phyloP scores from a whole-genome alignment of 164 flowering plant species.

The Hamamelis virginiana region DNA sequence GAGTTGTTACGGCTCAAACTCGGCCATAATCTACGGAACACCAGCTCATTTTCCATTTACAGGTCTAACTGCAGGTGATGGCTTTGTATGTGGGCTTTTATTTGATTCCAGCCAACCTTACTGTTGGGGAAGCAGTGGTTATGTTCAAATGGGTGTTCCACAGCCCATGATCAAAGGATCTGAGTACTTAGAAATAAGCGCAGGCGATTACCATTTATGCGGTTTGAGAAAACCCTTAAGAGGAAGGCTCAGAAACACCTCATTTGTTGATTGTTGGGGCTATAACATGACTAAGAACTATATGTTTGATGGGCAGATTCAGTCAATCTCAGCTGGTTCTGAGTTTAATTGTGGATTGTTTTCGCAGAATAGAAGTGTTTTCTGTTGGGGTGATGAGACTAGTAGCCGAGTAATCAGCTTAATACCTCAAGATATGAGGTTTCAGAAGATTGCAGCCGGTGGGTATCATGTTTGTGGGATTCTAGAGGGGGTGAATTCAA shows the following conservation, averaged over 20 bases:
- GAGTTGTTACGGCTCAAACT: slow-evolving; percentile 76
- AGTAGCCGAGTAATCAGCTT: slow-evolving; percentile 60
- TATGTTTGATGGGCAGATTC: slow-evolving; percentile 56
- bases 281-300: slow-evolving; percentile 89
- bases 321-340: slow-evolving; percentile 84
- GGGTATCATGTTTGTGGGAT: slow-evolving; percentile 97
- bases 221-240: slow-evolving; percentile 60
- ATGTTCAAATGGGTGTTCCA: slow-evolving; percentile 78
- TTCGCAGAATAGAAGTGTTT: slow-evolving; percentile 59
- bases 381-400: slow-evolving; percentile 94
- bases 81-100: slow-evolving; percentile 90
- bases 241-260: slow-evolving; percentile 37
- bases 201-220: slow-evolving; percentile 92
- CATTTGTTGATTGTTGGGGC: slow-evolving; percentile 95
- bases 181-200: slow-evolving; percentile 76
- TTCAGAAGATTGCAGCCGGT: slow-evolving; percentile 78
- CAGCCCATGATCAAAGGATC: slow-evolving; percentile 63
- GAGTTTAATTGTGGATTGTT: slow-evolving; percentile 87
- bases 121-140: slow-evolving; percentile 89
- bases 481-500: slow-evolving; percentile 47
- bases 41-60: slow-evolving; percentile 58
- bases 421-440: slow-evolving; percentile 51
- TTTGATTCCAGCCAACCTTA: slow-evolving; percentile 69
- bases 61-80: slow-evolving; percentile 86
- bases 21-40: slow-evolving; percentile 70